Evolutionary conservation across 2,329 filamentous ascomycete genomes (phyloP).

Genomic region (Nannizziopsis arthrosporioides): DNA sequence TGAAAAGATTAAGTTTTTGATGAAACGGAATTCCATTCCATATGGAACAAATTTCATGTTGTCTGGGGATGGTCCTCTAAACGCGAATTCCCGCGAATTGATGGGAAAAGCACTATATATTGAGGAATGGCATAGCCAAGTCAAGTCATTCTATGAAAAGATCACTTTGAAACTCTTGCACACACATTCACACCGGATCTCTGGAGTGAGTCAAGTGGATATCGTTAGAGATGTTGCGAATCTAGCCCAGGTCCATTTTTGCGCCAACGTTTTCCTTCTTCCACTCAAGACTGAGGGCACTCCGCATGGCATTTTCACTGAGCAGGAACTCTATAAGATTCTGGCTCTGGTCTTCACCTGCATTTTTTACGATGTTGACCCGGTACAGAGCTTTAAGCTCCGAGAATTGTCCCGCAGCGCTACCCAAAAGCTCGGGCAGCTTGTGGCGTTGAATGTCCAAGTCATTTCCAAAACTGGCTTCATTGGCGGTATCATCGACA

Average conservation of each 20-base stretch:
- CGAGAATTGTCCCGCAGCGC: conserved; percentile 34
- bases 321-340: conserved; percentile 44
- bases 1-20: conserved; percentile 16
- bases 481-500: conserved; percentile 25
- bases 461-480: conserved; percentile 24
- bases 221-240: conserved; percentile 20
- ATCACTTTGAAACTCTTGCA: conserved; percentile 15
- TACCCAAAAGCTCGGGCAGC: conserved; percentile 27
- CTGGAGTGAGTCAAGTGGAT: conserved; percentile 24
- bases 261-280: conserved; percentile 20
- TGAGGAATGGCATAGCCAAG: conserved; percentile 12
- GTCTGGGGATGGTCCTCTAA: conserved; percentile 16
- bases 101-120: conserved; percentile 17
- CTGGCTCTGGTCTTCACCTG: conserved; percentile 39
- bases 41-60: conserved; percentile 19
- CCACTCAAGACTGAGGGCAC: conserved; percentile 20
- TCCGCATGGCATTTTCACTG: conserved; percentile 32
- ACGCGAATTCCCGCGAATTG: conserved; percentile 16
- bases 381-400: conserved; percentile 37
- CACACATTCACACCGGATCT: conserved; percentile 36
- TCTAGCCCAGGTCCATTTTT: conserved; percentile 19
- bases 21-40: conserved; percentile 13
- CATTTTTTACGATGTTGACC: conserved; percentile 40
- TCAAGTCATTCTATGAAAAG: conserved; percentile 16
- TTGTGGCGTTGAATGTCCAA: conserved; percentile 32